phyloP scores from a whole-genome alignment of 2,329 filamentous ascomycete genomes.

The Diaporthe sp. region DNA sequence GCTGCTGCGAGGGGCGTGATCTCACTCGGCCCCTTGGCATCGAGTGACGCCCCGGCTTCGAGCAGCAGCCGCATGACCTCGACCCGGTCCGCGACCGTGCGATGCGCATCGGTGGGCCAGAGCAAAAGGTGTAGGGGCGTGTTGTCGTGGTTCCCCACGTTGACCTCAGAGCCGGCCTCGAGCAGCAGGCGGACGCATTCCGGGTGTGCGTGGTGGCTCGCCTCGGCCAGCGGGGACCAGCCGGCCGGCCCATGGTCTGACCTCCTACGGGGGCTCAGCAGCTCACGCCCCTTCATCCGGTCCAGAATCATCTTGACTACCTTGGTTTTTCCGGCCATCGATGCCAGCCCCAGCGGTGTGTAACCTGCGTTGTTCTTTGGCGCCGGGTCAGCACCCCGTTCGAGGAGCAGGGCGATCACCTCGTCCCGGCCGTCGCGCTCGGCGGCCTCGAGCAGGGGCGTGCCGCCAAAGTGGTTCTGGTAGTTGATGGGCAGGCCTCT shows the following conservation, averaged over 20 bases:
- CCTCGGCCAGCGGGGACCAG: constrained; percentile 6
- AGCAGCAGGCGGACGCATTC: constrained; percentile 13
- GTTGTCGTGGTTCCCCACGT: background rate
- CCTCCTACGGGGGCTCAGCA: background rate
- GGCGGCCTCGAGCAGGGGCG: background rate
- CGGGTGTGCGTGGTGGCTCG: constrained; percentile 1
- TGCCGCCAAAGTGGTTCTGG: constrained; percentile 11
- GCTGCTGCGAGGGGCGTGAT: constrained; percentile 6
- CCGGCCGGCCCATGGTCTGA: background rate
- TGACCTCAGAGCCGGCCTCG: background rate
- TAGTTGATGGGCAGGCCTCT: background rate
- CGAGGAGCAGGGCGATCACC: background rate
- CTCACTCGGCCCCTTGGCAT: background rate
- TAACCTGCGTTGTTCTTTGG: constrained; percentile 6
- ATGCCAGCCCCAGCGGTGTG: background rate
- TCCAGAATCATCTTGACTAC: constrained; percentile 8
- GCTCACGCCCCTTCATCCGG: background rate
- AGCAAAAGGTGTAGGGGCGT: constrained; percentile 2
- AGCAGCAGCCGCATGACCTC: constrained; percentile 9
- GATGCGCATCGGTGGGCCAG: background rate
- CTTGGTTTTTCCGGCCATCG: background rate
- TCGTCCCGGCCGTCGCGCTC: constrained; percentile 8
- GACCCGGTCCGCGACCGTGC: background rate
- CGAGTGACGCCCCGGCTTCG: background rate
- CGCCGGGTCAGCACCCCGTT: background rate